Evolutionary conservation across 495 filamentous ascomycete species (phyloP).

Genomic region (Trichoderma parareesei): DNA sequence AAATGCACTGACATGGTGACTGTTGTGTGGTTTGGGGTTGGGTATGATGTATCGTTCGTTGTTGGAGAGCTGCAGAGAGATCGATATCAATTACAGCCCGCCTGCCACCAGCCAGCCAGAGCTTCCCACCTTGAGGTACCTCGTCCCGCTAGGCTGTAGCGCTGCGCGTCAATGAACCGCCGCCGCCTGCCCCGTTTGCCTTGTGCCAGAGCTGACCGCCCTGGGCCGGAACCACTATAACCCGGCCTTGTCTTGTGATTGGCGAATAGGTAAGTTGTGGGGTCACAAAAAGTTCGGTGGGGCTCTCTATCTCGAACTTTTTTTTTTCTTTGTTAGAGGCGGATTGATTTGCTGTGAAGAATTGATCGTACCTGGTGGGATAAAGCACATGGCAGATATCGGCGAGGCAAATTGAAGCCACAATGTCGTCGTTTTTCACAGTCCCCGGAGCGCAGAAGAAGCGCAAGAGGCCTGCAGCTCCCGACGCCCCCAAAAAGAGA

Average conservation of each 20-base stretch:
- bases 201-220: slow-evolving; percentile 2
- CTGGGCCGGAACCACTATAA: slow-evolving; percentile 7
- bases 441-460: slow-evolving; percentile 69
- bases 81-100: not conserved
- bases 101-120: not conserved
- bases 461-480: slow-evolving; percentile 51
- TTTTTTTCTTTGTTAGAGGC: slow-evolving; percentile 17
- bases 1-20: slow-evolving; percentile 25
- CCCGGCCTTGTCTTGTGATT: not conserved
- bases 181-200: slow-evolving; percentile 1
- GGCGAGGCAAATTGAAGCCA: slow-evolving; percentile 15
- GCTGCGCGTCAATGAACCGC: slow-evolving; percentile 9
- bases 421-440: slow-evolving; percentile 85
- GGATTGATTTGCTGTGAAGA: not conserved
- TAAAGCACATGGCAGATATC: not conserved
- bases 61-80: not conserved
- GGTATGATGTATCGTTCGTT: slow-evolving; percentile 1
- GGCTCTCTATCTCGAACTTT: slow-evolving; percentile 16
- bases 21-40: not conserved
- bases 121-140: not conserved
- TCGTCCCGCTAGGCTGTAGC: slow-evolving; percentile 9
- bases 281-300: not conserved
- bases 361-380: slow-evolving; percentile 3
- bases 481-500: slow-evolving; percentile 38
- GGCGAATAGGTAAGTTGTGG: not conserved